A percentile compares a stretch with the other conserved stretches of the same genome.
phyloP scores from a whole-genome alignment of 768 basidiomycete species.

The Podaxis mareebaensis region DNA sequence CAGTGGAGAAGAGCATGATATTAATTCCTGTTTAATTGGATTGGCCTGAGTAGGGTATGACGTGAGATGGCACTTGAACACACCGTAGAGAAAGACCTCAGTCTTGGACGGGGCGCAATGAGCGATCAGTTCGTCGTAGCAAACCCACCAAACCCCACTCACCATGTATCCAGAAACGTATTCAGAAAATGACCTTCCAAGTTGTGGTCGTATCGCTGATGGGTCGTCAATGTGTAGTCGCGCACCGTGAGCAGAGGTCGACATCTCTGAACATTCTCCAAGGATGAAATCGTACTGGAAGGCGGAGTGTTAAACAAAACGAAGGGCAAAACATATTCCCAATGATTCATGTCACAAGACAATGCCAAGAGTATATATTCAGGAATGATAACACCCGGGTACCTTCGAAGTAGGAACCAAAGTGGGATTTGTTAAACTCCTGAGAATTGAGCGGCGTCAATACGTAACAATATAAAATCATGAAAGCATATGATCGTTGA shows the following conservation, averaged over 20 bases:
- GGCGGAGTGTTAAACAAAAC: background rate
- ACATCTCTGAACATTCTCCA: background rate
- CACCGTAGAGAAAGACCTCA: conserved; percentile 4
- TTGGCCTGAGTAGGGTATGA: background rate
- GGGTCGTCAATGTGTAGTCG: background rate
- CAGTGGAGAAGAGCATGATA: conserved; percentile 35
- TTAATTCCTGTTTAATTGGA: conserved; percentile 30
- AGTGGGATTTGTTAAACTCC: background rate
- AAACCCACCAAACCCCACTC: background rate
- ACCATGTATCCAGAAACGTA: conserved; percentile 6
- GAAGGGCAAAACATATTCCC: background rate
- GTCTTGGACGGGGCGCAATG: background rate
- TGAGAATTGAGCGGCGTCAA: background rate
- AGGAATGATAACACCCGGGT: background rate
- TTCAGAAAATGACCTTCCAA: background rate
- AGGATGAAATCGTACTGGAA: background rate
- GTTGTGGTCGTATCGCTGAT: background rate
- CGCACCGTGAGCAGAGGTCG: background rate
- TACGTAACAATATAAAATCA: background rate
- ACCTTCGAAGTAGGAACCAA: background rate
- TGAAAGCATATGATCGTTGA: background rate
- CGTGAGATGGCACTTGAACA: background rate
- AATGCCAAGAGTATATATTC: background rate
- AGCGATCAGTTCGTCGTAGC: no score
- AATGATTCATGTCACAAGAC: background rate